A percentile compares a stretch with the other conserved stretches of the same genome.
Conservation (phyloP, 345 rosid genomes). For the Bruguiera sexangula region DNA sequence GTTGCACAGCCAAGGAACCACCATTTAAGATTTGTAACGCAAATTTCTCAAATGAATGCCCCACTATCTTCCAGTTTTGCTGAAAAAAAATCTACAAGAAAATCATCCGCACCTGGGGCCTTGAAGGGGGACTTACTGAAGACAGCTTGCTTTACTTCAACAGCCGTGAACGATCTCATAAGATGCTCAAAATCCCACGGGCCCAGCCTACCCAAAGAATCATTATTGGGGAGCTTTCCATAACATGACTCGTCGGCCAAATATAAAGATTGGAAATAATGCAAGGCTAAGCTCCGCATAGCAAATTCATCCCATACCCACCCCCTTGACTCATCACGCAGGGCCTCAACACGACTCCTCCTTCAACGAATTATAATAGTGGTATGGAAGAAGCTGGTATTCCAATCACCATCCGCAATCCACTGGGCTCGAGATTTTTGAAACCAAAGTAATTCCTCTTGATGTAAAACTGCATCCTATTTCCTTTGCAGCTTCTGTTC, state of each 20-base stretch:
- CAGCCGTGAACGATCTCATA: accelerated
- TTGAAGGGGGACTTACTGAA: not conserved
- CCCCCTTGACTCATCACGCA: accelerated
- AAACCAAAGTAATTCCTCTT: not conserved
- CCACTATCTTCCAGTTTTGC: not conserved
- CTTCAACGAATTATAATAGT: accelerated
- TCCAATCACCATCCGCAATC: not conserved
- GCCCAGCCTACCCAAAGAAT: not conserved
- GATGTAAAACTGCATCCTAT: not conserved
- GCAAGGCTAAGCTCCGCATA: accelerated
- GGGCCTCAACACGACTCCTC: not conserved
- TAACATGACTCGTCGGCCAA: accelerated
- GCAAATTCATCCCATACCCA: accelerated
- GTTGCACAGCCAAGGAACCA: accelerated
- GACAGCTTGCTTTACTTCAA: not conserved
- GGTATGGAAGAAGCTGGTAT: not conserved
- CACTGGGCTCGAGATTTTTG: not conserved
- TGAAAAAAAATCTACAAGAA: not conserved
- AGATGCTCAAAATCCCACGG: not conserved
- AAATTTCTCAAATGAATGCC: not conserved
- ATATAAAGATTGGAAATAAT: not conserved
- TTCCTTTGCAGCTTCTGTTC: not conserved
- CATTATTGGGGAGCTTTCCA: not conserved
- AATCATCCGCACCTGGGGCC: not conserved
- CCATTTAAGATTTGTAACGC: not conserved